A percentile compares a stretch with the other conserved stretches of the same genome.
Conservation (phyloP, 2,329 filamentous ascomycete genomes). For the Chaetomium sp. region DNA sequence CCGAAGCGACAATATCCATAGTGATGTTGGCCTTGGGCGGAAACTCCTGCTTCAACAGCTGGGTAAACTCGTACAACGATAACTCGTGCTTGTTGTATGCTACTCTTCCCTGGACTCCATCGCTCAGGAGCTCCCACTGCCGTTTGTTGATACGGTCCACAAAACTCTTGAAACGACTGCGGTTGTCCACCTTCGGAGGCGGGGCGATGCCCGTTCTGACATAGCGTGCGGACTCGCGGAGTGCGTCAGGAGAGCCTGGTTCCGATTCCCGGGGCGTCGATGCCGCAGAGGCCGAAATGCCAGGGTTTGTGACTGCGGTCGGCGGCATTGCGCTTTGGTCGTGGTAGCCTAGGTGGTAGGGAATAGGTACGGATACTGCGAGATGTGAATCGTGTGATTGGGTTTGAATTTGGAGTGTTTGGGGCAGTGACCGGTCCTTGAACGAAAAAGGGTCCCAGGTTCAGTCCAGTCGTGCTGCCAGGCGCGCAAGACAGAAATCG, state of each 20-base stretch:
- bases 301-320: neutral
- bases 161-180: constrained; percentile 27
- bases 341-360: too few species aligned
- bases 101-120: constrained; percentile 15
- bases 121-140: constrained; percentile 26
- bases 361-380: too few species aligned
- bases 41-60: constrained; percentile 27
- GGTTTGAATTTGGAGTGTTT: too few species aligned
- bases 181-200: constrained; percentile 24
- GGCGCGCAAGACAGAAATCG: neutral
- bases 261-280: neutral
- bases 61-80: constrained; percentile 26
- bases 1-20: constrained; percentile 18
- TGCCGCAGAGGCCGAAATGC: neutral
- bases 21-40: constrained; percentile 16
- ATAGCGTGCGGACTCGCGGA: constrained; percentile 14
- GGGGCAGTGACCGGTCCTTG: too few species aligned
- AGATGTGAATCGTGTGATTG: too few species aligned
- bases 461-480: neutral
- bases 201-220: constrained; percentile 14
- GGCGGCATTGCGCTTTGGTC: neutral
- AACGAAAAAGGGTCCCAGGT: too few species aligned
- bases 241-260: neutral
- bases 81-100: constrained; percentile 26
- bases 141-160: constrained; percentile 28